phyloP scores from a whole-genome alignment of 1,284 basidiomycete genomes.

The Trametes versicolor region DNA sequence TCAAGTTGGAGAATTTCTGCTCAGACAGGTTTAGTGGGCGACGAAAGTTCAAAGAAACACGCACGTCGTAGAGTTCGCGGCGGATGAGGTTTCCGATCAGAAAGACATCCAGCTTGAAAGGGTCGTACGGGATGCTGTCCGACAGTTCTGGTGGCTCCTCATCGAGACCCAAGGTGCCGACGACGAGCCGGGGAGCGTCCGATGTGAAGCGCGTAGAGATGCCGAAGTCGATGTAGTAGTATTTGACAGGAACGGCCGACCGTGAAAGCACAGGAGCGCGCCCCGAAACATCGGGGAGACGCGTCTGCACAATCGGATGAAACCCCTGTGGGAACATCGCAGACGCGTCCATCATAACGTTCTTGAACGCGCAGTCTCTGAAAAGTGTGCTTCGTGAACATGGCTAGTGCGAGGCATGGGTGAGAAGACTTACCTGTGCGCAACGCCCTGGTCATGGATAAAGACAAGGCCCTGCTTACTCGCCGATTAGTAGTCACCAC shows the following conservation, averaged over 20 bases:
- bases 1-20: constrained; percentile 37
- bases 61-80: not conserved
- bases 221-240: constrained; percentile 44
- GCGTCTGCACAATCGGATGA: not conserved
- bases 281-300: not conserved
- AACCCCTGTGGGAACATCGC: constrained; percentile 25
- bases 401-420: not conserved
- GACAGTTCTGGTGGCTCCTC: constrained; percentile 41
- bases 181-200: constrained; percentile 14
- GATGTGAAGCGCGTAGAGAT: constrained; percentile 32
- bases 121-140: constrained; percentile 37
- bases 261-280: not conserved
- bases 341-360: constrained; percentile 41
- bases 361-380: constrained; percentile 20
- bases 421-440: not conserved
- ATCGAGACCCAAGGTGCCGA: constrained; percentile 34
- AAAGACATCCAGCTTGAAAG: constrained; percentile 40
- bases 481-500: not conserved
- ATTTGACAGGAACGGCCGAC: constrained; percentile 27
- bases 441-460: not conserved
- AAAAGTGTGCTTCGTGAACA: not conserved
- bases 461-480: not conserved
- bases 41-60: not conserved
- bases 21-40: not conserved
- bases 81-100: constrained; percentile 13